Percentiles rank a stretch among this genome's conserved stretches.
phyloP scores from a whole-genome alignment of 768 basidiomycete genomes.

The Megacollybia marginata region DNA sequence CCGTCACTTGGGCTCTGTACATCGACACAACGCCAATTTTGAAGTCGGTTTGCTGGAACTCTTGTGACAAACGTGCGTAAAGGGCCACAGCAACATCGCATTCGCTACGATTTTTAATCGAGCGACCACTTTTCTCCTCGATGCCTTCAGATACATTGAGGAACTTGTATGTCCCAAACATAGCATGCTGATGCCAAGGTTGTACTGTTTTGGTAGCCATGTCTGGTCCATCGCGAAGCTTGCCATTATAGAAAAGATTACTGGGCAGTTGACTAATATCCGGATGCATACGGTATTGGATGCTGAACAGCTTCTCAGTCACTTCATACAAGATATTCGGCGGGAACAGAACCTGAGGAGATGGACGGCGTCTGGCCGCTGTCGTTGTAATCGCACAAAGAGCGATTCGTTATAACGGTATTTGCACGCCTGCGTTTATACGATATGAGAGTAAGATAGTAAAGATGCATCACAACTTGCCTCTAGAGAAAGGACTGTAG shows the following conservation, averaged over 20 bases:
- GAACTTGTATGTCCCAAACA: conserved; percentile 85
- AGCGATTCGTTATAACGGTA: conserved; percentile 85
- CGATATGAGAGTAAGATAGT: neutral
- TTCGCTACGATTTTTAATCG: conserved; percentile 72
- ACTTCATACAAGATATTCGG: neutral
- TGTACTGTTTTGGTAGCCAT: conserved; percentile 80
- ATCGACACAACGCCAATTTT: conserved; percentile 78
- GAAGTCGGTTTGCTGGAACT: conserved; percentile 48
- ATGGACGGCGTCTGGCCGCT: conserved; percentile 77
- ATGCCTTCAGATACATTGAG: conserved; percentile 68
- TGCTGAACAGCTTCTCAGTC: conserved; percentile 38
- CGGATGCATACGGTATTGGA: conserved; percentile 99
- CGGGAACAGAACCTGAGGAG: conserved; percentile 61
- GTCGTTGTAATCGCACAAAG: conserved; percentile 85
- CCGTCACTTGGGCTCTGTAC: conserved; percentile 85
- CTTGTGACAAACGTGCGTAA: conserved; percentile 60
- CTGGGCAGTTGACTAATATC: conserved; percentile 90
- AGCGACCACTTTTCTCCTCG: conserved; percentile 63
- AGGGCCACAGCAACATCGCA: conserved; percentile 69
- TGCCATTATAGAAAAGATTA: conserved; percentile 75
- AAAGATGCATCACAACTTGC: conserved; percentile 14
- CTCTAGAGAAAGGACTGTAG: conserved; percentile 57
- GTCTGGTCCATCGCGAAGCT: conserved; percentile 77
- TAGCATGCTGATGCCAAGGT: conserved; percentile 76
- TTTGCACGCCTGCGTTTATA: conserved; percentile 43